Evolutionary conservation across 495 filamentous ascomycete species (phyloP).

Genomic region (Parathielavia hyrcaniae): DNA sequence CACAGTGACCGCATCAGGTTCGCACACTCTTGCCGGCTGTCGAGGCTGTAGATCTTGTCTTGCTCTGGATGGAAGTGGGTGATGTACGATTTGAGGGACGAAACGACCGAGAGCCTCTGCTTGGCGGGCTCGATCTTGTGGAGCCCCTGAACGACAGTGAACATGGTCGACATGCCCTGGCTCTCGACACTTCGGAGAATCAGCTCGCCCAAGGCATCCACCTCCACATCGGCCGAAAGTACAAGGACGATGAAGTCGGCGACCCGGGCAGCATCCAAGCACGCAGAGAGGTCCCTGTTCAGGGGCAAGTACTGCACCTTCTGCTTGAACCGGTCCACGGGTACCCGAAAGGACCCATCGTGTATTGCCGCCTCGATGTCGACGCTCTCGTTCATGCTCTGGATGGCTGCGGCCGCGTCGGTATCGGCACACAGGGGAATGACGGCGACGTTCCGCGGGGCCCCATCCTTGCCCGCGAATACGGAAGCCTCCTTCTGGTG

Average conservation of each 20-base stretch:
- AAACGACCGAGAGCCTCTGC: constrained; percentile 62
- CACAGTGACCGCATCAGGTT: constrained; percentile 87
- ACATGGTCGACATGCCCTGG: constrained; percentile 83
- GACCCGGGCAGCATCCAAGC: constrained; percentile 76
- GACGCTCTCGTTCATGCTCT: constrained; percentile 65
- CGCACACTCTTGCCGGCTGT: constrained; percentile 78
- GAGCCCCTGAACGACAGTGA: constrained; percentile 72
- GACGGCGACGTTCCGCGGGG: constrained; percentile 85
- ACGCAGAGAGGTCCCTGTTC: constrained; percentile 61
- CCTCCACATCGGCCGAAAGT: constrained; percentile 71
- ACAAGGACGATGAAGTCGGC: constrained; percentile 87
- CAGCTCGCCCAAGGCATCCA: constrained; percentile 73
- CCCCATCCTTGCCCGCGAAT: constrained; percentile 77
- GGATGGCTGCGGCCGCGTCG: constrained; percentile 59
- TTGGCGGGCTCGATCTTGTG: constrained; percentile 73
- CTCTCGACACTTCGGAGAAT: constrained; percentile 80
- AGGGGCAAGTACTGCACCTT: constrained; percentile 77
- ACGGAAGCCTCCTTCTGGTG: constrained; percentile 67
- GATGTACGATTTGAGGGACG: constrained; percentile 82
- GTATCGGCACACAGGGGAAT: constrained; percentile 72
- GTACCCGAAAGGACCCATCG: constrained; percentile 52
- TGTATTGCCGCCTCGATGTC: constrained; percentile 68
- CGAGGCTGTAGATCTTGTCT: constrained; percentile 79
- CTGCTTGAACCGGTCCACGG: constrained; percentile 87
- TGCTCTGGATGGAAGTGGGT: constrained; percentile 85